A percentile compares a stretch with the other conserved stretches of the same genome.
Evolutionary conservation across 2,329 filamentous ascomycete species (phyloP).

Genomic region (Neonectria faginata): DNA sequence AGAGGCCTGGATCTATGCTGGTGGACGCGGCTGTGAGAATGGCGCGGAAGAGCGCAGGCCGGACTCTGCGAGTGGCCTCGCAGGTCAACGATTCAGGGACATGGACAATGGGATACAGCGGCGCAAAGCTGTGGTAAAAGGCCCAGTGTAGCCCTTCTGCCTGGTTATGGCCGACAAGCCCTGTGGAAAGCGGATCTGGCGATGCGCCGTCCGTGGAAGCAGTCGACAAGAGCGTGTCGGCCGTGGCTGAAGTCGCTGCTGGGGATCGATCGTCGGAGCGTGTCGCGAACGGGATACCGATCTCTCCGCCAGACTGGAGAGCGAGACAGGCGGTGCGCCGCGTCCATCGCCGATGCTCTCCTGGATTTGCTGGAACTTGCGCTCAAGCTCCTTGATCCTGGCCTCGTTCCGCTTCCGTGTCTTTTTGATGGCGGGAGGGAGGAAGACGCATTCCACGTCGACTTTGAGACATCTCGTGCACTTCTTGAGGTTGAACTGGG

Average conservation of each 20-base stretch:
- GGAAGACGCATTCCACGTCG: slow-evolving; percentile 24
- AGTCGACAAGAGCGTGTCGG: not conserved
- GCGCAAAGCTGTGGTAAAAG: slow-evolving; percentile 18
- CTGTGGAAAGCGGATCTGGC: slow-evolving; percentile 18
- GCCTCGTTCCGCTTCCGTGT: slow-evolving; percentile 29
- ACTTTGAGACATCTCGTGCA: slow-evolving; percentile 28
- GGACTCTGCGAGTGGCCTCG: not conserved
- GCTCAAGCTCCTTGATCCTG: slow-evolving; percentile 28
- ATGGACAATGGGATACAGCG: slow-evolving; percentile 25
- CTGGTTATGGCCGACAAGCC: slow-evolving; percentile 8
- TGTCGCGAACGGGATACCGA: not conserved
- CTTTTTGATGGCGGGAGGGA: slow-evolving; percentile 25
- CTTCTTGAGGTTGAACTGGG: not conserved
- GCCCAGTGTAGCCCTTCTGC: slow-evolving; percentile 19
- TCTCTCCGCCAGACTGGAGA: not conserved
- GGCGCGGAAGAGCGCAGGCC: slow-evolving; percentile 28
- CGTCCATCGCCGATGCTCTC: slow-evolving; percentile 2
- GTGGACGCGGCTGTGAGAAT: slow-evolving; percentile 21
- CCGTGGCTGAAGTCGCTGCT: slow-evolving; percentile 1
- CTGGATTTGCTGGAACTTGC: slow-evolving; percentile 26
- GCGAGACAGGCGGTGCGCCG: not conserved
- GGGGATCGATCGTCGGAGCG: slow-evolving; percentile 7
- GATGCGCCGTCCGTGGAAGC: not conserved
- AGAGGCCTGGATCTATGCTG: slow-evolving; percentile 22
- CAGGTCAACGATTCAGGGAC: slow-evolving; percentile 15